Conservation (phyloP, 1,284 basidiomycete species). For the Austroboletus rostrupii region DNA sequence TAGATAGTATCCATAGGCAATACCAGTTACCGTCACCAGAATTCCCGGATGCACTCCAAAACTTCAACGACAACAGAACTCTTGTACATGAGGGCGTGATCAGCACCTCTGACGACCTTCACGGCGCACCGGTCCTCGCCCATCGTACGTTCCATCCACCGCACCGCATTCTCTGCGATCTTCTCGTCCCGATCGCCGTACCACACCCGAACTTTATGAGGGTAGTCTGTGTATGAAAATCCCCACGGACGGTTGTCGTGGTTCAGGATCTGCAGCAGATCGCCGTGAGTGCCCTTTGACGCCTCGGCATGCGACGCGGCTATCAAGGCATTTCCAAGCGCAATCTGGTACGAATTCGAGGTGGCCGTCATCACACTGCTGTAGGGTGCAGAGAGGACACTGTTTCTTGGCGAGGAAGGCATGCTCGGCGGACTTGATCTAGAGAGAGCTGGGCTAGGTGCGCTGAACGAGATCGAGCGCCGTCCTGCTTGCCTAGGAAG, state of each 20-base stretch:
- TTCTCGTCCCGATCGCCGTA: constrained; percentile 92
- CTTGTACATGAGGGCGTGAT: constrained; percentile 91
- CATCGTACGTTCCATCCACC: constrained; percentile 89
- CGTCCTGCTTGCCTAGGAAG: constrained; percentile 39
- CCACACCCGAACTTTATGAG: constrained; percentile 83
- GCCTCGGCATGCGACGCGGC: constrained; percentile 95
- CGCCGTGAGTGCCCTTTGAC: constrained; percentile 84
- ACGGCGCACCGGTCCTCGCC: constrained; percentile 71
- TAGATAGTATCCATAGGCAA: constrained; percentile 8
- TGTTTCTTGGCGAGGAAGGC: constrained; percentile 48
- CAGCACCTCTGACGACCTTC: constrained; percentile 81
- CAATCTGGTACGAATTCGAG: constrained; percentile 56
- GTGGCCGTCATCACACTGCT: constrained; percentile 33
- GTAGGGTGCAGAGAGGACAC: constrained; percentile 37
- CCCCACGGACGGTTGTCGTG: constrained; percentile 83
- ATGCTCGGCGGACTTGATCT: constrained; percentile 40
- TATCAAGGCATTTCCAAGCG: constrained; percentile 79
- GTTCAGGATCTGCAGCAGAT: constrained; percentile 88
- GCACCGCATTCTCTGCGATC: constrained; percentile 82
- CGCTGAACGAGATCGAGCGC: constrained; percentile 64
- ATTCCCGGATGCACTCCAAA: constrained; percentile 64
- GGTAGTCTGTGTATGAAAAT: constrained; percentile 76
- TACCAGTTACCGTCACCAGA: constrained; percentile 43
- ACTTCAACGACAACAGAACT: constrained; percentile 85
- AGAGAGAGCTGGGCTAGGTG: constrained; percentile 30